Evolutionary conservation across 2,329 filamentous ascomycete species (phyloP).

Genomic region (Sclerotiophoma versabilis): DNA sequence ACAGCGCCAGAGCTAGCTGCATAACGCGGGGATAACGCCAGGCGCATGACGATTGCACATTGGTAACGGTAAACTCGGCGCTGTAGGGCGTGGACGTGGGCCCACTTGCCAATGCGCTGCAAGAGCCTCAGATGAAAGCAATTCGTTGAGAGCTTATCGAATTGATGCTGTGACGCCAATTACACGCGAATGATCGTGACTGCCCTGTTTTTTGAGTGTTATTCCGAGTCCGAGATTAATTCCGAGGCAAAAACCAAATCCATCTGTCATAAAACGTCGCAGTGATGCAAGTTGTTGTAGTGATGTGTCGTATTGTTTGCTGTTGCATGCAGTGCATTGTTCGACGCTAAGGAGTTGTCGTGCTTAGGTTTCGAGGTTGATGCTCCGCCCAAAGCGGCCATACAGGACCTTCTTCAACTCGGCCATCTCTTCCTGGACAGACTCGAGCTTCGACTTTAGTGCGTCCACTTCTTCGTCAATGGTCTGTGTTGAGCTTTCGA

Average conservation of each 20-base stretch:
- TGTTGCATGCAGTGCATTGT: background rate
- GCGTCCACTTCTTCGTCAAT: constrained; percentile 78
- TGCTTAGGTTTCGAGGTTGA: constrained; percentile 85
- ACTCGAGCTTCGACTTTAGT: constrained; percentile 78
- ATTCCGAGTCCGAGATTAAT: constrained; percentile 16
- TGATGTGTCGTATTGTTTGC: background rate
- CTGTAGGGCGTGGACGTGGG: constrained; percentile 15
- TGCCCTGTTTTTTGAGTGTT: background rate
- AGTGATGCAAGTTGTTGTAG: background rate
- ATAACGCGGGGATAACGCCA: constrained; percentile 21
- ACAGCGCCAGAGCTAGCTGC: constrained; percentile 17
- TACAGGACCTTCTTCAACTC: constrained; percentile 91
- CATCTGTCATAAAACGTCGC: background rate
- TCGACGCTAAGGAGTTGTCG: background rate
- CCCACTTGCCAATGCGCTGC: constrained; percentile 13
- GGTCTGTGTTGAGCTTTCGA: constrained; percentile 72
- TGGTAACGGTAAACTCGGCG: constrained; percentile 8
- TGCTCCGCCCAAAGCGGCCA: constrained; percentile 92
- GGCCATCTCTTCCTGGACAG: constrained; percentile 84
- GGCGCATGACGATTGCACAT: constrained; percentile 17
- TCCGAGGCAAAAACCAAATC: constrained; percentile 11
- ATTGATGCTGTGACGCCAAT: constrained; percentile 10
- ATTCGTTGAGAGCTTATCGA: constrained; percentile 2
- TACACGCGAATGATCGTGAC: background rate
- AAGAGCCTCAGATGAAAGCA: constrained; percentile 8